phyloP scores from a whole-genome alignment of 2,329 filamentous ascomycete species.

The Blastomyces percursus region DNA sequence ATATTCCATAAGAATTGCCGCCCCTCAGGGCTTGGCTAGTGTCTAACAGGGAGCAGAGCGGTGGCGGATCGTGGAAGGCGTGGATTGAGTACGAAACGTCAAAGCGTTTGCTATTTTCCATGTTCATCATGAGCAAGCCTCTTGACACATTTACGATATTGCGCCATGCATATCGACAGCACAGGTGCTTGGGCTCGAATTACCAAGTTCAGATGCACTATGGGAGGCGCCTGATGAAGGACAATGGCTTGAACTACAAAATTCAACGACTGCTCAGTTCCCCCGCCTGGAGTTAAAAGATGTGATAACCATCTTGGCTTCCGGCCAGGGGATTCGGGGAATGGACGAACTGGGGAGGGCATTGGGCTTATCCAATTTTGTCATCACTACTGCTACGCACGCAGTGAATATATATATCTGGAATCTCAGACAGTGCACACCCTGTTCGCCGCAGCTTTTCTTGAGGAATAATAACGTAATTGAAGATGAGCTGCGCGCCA shows the following conservation, averaged over 20 bases:
- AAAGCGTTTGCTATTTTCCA: slow-evolving; percentile 16
- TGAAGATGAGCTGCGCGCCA: background rate
- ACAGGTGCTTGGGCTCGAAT: background rate
- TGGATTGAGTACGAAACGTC: background rate
- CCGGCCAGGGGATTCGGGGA: background rate
- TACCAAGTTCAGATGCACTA: background rate
- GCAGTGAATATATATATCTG: background rate
- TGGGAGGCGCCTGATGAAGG: background rate
- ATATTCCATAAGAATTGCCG: background rate
- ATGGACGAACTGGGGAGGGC: background rate
- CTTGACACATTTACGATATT: background rate
- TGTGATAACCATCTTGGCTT: background rate
- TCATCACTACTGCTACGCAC: background rate
- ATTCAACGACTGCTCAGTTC: background rate
- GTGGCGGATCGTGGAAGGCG: background rate
- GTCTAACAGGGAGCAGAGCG: background rate
- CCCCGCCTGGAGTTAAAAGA: background rate
- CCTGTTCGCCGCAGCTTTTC: background rate
- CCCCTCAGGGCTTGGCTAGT: background rate
- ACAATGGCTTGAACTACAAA: background rate
- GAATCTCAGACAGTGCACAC: background rate
- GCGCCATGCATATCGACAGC: background rate
- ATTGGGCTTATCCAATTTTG: background rate
- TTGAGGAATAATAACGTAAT: background rate
- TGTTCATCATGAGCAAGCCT: background rate